Evolutionary conservation across 331 rosid genomes (phyloP), one percentile per base, ranked within the genome.

Genomic region (Dryas integrifolia): DNA sequence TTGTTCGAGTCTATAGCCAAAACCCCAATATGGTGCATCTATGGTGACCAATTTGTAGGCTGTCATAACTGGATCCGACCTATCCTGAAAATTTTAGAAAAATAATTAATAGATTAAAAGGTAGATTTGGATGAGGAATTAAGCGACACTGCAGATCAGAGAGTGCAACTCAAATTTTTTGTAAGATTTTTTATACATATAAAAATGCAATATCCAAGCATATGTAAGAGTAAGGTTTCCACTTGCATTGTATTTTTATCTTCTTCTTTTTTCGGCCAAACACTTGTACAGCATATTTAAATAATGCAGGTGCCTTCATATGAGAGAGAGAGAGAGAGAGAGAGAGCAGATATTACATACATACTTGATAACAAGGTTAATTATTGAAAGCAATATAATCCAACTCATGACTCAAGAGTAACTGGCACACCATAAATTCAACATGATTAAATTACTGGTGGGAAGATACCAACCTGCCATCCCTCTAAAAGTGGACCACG

Each of bases 1-100:
- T 70, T 77, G 85, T 59, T 83, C 87, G 21, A 83, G 76, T 58
- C 68, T 83, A 72, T 58, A 58, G 56, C 87, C 87, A 49, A 83
- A 83, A 43, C 87, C 87, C 87, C 87, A 83, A 65, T 83, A 80
- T 21, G 87, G 87, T 45, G 82, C 87, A 73, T 83, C 87, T n/a
- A 83, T 39, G 18, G 85, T 83, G 58, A 83, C 84, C 84, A 83
- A 72, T 55, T 83, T 83, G 75, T 83, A 83, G 49, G 87, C 87
- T 6, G 87, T 83, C 85, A 80, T 80, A 70, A 77, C 80, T 51
- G 87, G 87, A 77, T 74, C n/a, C 4, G 73, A 70, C 13, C 21
- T 63, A 14, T 80, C 59, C 85, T 83, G 85, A 12, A 69, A 51
- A 39, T 70, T 24, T 18, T 2, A 14, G 21, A 11, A 26, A 50